Percentiles rank a stretch among this genome's conserved stretches.
phyloP scores from a whole-genome alignment of 495 filamentous ascomycete species.

The Neurospora sp. region DNA sequence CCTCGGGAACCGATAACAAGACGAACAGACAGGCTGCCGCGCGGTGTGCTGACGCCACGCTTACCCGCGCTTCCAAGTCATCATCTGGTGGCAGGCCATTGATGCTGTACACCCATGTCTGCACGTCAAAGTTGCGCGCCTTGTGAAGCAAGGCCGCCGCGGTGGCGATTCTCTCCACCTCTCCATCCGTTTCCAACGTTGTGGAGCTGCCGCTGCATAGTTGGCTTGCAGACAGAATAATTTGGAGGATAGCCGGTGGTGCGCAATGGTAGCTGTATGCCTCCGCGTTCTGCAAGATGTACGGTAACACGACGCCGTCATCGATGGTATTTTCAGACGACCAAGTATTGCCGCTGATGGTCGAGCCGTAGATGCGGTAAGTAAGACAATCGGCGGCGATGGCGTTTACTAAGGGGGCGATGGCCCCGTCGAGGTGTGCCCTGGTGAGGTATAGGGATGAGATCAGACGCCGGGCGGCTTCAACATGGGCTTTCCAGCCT shows the following conservation, averaged over 20 bases:
- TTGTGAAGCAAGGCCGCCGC: conserved; percentile 21
- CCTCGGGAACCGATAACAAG: conserved; percentile 19
- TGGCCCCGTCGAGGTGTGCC: conserved; percentile 17
- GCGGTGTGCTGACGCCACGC: conserved; percentile 36
- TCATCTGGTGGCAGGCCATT: conserved; percentile 19
- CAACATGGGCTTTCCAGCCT: conserved; percentile 45
- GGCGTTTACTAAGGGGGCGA: conserved; percentile 26
- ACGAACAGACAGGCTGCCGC: conserved; percentile 33
- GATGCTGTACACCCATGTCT: conserved; percentile 28
- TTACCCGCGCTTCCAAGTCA: conserved; percentile 27
- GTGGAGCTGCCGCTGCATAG: conserved; percentile 15
- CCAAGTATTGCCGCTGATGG: conserved; percentile 9
- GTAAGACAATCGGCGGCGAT: conserved; percentile 37
- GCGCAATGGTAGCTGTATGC: conserved; percentile 38
- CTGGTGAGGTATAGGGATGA: conserved; percentile 12
- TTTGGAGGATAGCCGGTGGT: conserved; percentile 28
- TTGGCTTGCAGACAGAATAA: conserved; percentile 25
- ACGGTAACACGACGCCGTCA: conserved; percentile 18
- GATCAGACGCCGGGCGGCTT: conserved; percentile 37
- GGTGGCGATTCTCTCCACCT: conserved; percentile 7
- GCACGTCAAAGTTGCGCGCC: conserved; percentile 21
- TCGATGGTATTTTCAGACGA: conserved; percentile 3
- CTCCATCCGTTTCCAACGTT: neutral
- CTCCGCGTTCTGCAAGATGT: conserved; percentile 30
- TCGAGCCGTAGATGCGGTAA: conserved; percentile 30